Conservation (phyloP, 345 rosid species). For the Salix exigua region DNA sequence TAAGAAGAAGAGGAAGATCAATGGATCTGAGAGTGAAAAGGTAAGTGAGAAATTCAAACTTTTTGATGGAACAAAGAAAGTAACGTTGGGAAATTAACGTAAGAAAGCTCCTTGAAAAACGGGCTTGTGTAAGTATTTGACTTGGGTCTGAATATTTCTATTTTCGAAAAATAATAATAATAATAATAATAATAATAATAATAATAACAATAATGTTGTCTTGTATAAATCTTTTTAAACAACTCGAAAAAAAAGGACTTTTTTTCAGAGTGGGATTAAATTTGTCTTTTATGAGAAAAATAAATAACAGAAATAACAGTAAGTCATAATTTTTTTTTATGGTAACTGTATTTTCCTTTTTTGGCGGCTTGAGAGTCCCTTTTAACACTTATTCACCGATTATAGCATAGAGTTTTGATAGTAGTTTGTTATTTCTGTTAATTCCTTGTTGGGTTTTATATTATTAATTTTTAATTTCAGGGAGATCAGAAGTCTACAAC, state of each 20-base stretch:
- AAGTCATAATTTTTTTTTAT: not conserved
- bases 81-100: not conserved
- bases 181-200: not conserved
- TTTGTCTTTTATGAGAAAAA: slow-evolving; percentile 8
- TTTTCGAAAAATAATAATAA: not conserved
- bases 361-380: not conserved
- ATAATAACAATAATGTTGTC: not conserved
- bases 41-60: slow-evolving; percentile 14
- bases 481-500: slow-evolving; percentile 33
- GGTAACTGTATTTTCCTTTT: not conserved
- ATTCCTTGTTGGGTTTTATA: not conserved
- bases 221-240: not conserved
- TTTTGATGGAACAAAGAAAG: not conserved
- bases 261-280: slow-evolving; percentile 7
- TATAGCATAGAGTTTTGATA: slow-evolving; percentile 7
- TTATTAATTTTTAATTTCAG: slow-evolving; percentile 28
- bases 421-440: slow-evolving; percentile 6
- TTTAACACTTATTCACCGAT: slow-evolving; percentile 5
- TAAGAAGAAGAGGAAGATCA: slow-evolving; percentile 46
- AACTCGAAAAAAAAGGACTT: not conserved
- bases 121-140: slow-evolving; percentile 34
- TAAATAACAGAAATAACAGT: slow-evolving; percentile 4
- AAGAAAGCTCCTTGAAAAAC: slow-evolving; percentile 41
- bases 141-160: not conserved
- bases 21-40: slow-evolving; percentile 43